Evolutionary conservation across 2,329 filamentous ascomycete species (phyloP).

Genomic region (Colletotrichum incanum): DNA sequence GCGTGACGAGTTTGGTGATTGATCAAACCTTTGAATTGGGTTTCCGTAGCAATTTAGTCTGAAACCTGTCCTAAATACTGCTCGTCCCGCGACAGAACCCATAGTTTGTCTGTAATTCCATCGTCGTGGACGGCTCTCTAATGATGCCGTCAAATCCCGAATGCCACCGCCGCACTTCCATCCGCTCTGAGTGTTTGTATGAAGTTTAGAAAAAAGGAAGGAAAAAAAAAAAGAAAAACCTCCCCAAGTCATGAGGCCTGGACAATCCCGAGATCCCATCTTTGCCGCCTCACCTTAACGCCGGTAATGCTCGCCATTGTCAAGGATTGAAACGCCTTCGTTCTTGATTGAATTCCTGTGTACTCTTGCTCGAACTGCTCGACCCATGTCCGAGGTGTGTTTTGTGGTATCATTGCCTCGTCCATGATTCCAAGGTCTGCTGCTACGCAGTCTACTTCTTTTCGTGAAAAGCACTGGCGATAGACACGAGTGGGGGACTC

Average conservation of each 20-base stretch:
- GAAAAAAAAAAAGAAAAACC: background rate
- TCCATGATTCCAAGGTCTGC: background rate
- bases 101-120: background rate
- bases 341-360: background rate
- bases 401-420: background rate
- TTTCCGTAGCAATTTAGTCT: conserved; percentile 14
- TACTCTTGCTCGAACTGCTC: background rate
- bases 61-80: background rate
- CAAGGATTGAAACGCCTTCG: conserved; percentile 7
- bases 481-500: background rate
- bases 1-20: background rate
- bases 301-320: conserved; percentile 12
- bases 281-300: conserved; percentile 1
- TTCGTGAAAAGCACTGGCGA: background rate
- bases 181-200: background rate
- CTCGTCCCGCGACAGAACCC: background rate
- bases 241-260: background rate
- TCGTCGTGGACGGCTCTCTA: background rate
- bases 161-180: background rate
- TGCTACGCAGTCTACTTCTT: background rate
- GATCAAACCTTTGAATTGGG: background rate
- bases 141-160: background rate
- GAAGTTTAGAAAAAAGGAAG: too few species aligned
- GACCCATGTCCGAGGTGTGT: background rate
- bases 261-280: background rate